Conservation (phyloP, 1,284 basidiomycete species). For the Vanrija pseudolonga region DNA sequence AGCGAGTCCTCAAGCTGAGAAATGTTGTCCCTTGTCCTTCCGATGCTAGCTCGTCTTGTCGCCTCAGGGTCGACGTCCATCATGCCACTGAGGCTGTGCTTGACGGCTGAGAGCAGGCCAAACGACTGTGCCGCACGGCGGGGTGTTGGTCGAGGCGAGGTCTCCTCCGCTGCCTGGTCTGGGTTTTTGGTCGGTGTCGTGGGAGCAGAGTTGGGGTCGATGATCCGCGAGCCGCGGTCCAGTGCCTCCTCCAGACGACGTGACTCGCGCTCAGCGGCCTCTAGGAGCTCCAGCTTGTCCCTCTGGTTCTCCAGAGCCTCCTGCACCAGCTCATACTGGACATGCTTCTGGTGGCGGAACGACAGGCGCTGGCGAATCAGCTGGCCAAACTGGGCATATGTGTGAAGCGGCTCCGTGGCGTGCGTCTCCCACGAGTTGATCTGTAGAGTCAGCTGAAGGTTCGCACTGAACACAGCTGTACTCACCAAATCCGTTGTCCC, state of each 20-base stretch:
- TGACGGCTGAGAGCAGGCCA: constrained; percentile 86
- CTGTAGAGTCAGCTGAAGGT: constrained; percentile 51
- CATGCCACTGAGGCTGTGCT: constrained; percentile 92
- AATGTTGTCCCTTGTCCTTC: constrained; percentile 89
- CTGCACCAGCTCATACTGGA: constrained; percentile 95
- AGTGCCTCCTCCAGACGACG: constrained; percentile 84
- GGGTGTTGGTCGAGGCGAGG: constrained; percentile 1
- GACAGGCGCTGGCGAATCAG: constrained; percentile 91
- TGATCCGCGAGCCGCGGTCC: constrained; percentile 39
- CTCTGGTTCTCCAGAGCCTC: constrained; percentile 83
- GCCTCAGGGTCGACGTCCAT: constrained; percentile 98
- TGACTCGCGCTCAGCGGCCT: constrained; percentile 88
- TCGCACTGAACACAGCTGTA: constrained; percentile 5
- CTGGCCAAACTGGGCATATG: constrained; percentile 89
- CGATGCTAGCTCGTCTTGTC: constrained; percentile 85
- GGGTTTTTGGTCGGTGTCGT: neutral
- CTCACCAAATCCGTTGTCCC: constrained; percentile 81
- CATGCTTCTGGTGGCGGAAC: constrained; percentile 97
- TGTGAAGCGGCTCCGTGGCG: constrained; percentile 93
- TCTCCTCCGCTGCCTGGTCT: constrained; percentile 18
- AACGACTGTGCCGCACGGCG: constrained; percentile 54
- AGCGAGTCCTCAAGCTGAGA: constrained; percentile 89
- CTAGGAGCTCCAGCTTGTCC: constrained; percentile 81
- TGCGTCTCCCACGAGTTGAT: constrained; percentile 85
- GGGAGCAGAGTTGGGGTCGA: neutral